These are phyloP conservation scores for Exophiala dermatitidis DNA, from an alignment of 2,329 filamentous ascomycete genomes.

Conservation along the genomic window DNA sequence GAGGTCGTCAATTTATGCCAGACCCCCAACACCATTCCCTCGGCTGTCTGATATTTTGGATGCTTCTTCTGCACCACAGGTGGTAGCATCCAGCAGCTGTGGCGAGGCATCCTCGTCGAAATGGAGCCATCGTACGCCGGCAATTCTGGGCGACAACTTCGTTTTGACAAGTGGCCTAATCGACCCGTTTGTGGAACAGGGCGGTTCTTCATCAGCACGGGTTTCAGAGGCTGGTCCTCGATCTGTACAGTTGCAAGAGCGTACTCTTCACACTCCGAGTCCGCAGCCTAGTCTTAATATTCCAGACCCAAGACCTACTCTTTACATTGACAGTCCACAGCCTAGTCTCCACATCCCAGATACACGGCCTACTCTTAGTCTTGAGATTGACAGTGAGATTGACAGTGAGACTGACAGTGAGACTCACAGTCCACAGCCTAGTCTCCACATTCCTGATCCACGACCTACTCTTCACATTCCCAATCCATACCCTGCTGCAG, in stretches of 20 bases:
- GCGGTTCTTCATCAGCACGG: not conserved
- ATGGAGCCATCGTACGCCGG: not conserved
- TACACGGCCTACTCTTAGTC: no score
- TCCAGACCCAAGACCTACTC: no score
- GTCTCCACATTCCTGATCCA: no score
- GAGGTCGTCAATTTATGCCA: not conserved
- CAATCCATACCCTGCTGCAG: no score
- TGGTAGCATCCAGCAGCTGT: not conserved
- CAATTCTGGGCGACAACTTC: not conserved
- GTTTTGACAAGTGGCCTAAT: not conserved
- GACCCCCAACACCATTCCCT: not conserved
- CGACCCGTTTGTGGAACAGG: not conserved
- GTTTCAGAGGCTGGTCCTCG: not conserved
- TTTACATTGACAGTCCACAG: no score
- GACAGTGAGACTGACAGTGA: no score
- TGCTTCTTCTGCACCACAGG: not conserved
- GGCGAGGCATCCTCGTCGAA: not conserved
- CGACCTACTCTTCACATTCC: no score
- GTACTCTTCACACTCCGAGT: not conserved
- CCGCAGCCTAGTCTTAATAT: no score
- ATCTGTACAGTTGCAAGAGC: not conserved
- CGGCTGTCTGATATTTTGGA: not conserved
- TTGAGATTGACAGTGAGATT: no score
- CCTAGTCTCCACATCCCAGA: no score
- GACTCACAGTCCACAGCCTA: no score